Evolutionary conservation across 139 green algal species (phyloP), one percentile per base, ranked within the genome.

Genomic region (Coelastrella sp.): DNA sequence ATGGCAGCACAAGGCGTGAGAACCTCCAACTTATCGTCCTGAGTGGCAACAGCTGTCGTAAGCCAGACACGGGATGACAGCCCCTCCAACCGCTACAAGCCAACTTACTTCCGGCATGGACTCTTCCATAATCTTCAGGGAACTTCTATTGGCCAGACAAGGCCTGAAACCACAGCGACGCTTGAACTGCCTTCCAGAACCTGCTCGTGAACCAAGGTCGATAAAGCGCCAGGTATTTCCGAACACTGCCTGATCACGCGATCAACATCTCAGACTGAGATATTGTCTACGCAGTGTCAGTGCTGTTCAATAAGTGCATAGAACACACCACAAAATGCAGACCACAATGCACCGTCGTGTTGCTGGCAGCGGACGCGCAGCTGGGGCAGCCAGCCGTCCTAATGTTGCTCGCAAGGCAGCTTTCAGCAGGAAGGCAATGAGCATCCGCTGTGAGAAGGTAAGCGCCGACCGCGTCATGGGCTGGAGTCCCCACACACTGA

Each of bases 381-480:
- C 68, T 76, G 68, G 68, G 15, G 17, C 68, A 76, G 68, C 68
- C 24, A 76, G 68, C 68, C 68, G 68, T 76, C 68, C 68, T 73
- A 85, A 83, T 57, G 57, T 72, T 59, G n/a, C 27, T 22, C 63
- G 87, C 61, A 91, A 87, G 87, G 68, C 84, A n/a, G 25, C 66
- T 20, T 24, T 88, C n/a, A 78, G 84, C 65, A 73, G 65, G n/a
- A 25, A 61, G 60, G 74, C 65, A 25, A 73, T 94, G 57, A 87
- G 70, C 27, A 91, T 93, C 3, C 84, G 87, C 73, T 91, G 89
- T 12, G 94, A 96, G 91, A 96, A 96, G 88, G 94, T 96, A 49
- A 25, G 90, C 25, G 20, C 63, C 82, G n/a, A 35, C 58, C 49
- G 79, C 57, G 49, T 59, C 79, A 70, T 24, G 22, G 79, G 49